These are phyloP conservation scores for Russula earlei DNA, from an alignment of 768 basidiomycete species.

Conservation along the genomic window DNA sequence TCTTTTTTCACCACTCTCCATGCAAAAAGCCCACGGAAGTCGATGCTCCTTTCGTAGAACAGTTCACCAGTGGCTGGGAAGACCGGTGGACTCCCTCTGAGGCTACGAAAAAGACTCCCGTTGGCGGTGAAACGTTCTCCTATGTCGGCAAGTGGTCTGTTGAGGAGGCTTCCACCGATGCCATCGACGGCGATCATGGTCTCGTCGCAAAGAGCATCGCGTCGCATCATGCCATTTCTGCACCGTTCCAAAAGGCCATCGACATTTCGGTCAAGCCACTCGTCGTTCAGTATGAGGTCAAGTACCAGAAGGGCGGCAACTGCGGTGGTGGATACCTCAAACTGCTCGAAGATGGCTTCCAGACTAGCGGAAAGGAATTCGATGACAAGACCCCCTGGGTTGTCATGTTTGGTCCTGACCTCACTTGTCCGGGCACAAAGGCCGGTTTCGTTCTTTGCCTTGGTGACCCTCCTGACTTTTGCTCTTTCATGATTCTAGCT, in stretches of 20 bases:
- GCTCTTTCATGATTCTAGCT: slow-evolving; percentile 39
- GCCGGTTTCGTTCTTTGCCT: slow-evolving; percentile 29
- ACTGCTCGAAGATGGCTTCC: slow-evolving; percentile 89
- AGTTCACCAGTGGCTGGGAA: slow-evolving; percentile 87
- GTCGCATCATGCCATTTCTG: slow-evolving; percentile 97
- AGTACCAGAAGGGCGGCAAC: slow-evolving; percentile 98
- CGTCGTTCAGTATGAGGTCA: slow-evolving; percentile 97
- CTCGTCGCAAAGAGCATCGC: slow-evolving; percentile 96
- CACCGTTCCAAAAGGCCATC: slow-evolving; percentile 69
- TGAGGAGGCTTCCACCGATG: slow-evolving; percentile 71
- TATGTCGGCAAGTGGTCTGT: slow-evolving; percentile 98
- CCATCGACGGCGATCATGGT: slow-evolving; percentile 80
- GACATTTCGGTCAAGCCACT: slow-evolving; percentile 79
- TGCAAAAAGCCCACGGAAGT: slow-evolving; percentile 57
- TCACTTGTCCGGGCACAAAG: slow-evolving; percentile 89
- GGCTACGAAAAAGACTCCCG: slow-evolving; percentile 96
- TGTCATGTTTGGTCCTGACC: slow-evolving; percentile 96
- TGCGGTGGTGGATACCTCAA: slow-evolving; percentile 99
- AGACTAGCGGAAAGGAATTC: slow-evolving; percentile 87
- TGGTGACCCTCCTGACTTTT: neutral
- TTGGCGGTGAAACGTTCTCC: slow-evolving; percentile 91
- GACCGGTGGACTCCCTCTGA: slow-evolving; percentile 94
- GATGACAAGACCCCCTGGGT: slow-evolving; percentile 91
- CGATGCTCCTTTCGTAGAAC: slow-evolving; percentile 89
- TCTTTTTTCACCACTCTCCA: slow-evolving; percentile 8